Base-by-base conservation (phyloP, 768 basidiomycete genomes). In the Mycena sanguinolenta region DNA sequence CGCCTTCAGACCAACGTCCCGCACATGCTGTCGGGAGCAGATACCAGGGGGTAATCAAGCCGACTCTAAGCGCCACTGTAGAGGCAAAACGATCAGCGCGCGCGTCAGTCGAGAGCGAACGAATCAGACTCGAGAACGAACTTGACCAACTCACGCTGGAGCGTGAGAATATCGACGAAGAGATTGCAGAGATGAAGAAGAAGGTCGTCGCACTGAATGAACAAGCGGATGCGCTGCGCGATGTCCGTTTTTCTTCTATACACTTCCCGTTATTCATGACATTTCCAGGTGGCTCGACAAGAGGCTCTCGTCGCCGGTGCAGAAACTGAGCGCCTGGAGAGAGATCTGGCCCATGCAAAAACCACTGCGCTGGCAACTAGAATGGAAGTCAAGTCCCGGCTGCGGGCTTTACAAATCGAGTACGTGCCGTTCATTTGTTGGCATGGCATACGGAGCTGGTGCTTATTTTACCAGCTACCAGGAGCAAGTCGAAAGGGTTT, bases 111-210 rank as follows among this genome's bases (percentile, higher is more conserved):
- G 93, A 95, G 80, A 93, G 89, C 70, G 92, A 94, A 70, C 87
- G 89, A 52, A 92, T 96, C 71, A 89, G 88, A 74, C 87, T 95
- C 30, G 95, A 96, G 69, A 89, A 97, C 73, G 92, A 94, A 69
- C 87, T 95, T 12, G 96, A 97, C 76, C 88, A 92, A 73, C 80
- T 95, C 60, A 88, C 86, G 0, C 81, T 90, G 63, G 91, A 93
- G 70, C 94, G 93, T 75, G 95, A 97, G 79, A 92, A 93, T 64
- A 81, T 92, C 69, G 93, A 93, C 65, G 91, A 95, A 75, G 94
- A 96, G 71, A 88, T 93, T 25, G 84, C 82, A 55, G 92, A 92
- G 75, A 77, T 92, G 25, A 92, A 93, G 77, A 91, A 92, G 79
- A 93, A 94, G 78, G 91, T 92, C 12, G 84, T 82, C 25, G 88